Evolutionary conservation across 2,329 filamentous ascomycete genomes (phyloP).

Genomic region (Juglanconis sp.): DNA sequence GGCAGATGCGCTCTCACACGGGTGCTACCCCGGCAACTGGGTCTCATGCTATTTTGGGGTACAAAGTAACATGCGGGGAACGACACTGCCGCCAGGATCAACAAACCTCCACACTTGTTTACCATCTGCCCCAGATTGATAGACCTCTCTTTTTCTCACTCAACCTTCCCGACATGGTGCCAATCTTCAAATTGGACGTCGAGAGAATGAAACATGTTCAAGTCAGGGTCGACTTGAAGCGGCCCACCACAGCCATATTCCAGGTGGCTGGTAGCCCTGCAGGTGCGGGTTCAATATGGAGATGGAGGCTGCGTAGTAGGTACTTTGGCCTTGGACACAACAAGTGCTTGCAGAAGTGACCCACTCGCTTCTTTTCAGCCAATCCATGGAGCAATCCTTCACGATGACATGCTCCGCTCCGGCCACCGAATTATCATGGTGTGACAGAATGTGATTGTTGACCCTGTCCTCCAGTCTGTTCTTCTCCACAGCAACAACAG

Average conservation of each 20-base stretch:
- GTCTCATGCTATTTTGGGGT: background rate
- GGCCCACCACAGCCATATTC: background rate
- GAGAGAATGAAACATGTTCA: background rate
- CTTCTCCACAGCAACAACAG: background rate
- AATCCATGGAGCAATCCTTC: background rate
- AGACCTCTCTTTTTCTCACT: background rate
- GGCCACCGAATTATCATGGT: background rate
- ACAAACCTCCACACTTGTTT: no score
- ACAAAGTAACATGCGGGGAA: background rate
- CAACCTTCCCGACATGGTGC: background rate
- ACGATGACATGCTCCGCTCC: background rate
- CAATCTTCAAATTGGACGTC: background rate
- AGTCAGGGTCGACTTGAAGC: background rate
- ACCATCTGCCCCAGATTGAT: no score
- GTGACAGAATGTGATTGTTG: background rate
- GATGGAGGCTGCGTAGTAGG: no score
- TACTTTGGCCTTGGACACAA: background rate
- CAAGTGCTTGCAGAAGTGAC: background rate
- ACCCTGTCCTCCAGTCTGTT: background rate
- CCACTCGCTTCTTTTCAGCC: background rate
- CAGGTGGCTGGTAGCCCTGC: background rate
- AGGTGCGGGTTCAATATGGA: no score
- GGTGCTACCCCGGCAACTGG: background rate
- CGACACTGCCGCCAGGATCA: background rate
- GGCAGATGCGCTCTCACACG: background rate